Conservation (phyloP, 1,284 basidiomycete species). For the Rhodotorula sp. region DNA sequence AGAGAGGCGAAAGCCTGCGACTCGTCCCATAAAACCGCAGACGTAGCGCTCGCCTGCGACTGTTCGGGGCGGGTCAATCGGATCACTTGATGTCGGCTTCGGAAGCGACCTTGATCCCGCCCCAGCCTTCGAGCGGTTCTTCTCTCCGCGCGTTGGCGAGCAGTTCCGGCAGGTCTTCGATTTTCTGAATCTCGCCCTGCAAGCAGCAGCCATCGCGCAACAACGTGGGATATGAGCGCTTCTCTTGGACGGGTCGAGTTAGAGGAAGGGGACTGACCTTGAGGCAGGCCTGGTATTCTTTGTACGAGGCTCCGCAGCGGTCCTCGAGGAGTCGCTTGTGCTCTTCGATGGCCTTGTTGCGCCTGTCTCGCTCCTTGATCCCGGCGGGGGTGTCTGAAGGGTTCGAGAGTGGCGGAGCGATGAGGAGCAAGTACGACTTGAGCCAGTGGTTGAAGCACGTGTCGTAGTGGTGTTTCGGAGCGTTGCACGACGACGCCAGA, state of each 20-base stretch:
- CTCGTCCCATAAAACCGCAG: too few species aligned
- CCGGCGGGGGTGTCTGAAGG: slow-evolving; percentile 48
- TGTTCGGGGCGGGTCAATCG: background rate
- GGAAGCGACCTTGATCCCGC: slow-evolving; percentile 40
- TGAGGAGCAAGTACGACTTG: slow-evolving; percentile 70
- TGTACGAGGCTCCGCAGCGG: slow-evolving; percentile 78
- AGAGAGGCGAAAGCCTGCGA: too few species aligned
- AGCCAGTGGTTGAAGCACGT: slow-evolving; percentile 96
- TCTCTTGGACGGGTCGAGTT: background rate
- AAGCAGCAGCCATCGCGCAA: too few species aligned
- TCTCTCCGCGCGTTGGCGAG: slow-evolving; percentile 77
- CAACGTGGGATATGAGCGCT: background rate
- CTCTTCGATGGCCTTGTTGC: slow-evolving; percentile 52
- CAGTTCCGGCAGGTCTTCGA: slow-evolving; percentile 66
- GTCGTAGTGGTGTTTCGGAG: slow-evolving; percentile 85
- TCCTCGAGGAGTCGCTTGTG: slow-evolving; percentile 75
- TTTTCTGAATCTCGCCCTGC: slow-evolving; percentile 77
- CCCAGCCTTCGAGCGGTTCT: slow-evolving; percentile 61
- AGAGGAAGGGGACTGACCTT: slow-evolving; percentile 56
- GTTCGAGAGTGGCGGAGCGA: slow-evolving; percentile 26
- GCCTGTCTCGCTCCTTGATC: slow-evolving; percentile 48
- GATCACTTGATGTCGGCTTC: slow-evolving; percentile 17
- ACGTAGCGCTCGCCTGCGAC: too few species aligned
- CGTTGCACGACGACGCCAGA: slow-evolving; percentile 63
- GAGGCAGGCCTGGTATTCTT: slow-evolving; percentile 73